Evolutionary conservation across 1,139 yeast species (phyloP).

Genomic region (Yarrowia galli): DNA sequence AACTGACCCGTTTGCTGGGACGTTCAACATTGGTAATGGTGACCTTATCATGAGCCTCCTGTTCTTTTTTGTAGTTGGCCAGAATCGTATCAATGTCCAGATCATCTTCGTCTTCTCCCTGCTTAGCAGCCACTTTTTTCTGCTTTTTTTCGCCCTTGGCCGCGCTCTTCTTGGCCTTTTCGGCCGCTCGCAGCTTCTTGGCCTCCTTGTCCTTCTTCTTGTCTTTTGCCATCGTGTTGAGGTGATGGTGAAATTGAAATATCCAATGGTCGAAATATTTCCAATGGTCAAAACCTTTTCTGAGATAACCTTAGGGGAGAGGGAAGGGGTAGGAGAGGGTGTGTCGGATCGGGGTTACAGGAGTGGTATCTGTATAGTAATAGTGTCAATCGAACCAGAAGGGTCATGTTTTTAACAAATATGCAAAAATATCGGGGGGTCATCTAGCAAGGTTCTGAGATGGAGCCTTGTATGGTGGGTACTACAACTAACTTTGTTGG

Average conservation of each 20-base stretch:
- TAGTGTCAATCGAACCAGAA: too few species aligned
- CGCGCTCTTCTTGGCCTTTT: constrained; percentile 77
- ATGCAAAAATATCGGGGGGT: too few species aligned
- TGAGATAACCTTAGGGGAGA: too few species aligned
- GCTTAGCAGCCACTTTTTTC: constrained; percentile 77
- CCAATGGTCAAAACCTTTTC: too few species aligned
- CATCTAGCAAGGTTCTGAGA: too few species aligned
- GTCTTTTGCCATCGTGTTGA: constrained; percentile 51
- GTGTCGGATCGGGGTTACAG: too few species aligned
- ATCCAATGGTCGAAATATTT: too few species aligned
- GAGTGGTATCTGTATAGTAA: too few species aligned
- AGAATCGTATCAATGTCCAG: constrained; percentile 85
- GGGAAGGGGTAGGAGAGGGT: too few species aligned
- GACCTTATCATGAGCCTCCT: constrained; percentile 77
- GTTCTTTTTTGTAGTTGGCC: constrained; percentile 77
- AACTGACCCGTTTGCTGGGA: constrained; percentile 75
- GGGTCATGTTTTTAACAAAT: too few species aligned
- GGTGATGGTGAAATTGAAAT: background rate
- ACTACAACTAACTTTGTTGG: too few species aligned
- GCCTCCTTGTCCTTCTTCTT: constrained; percentile 90
- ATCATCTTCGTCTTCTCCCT: constrained; percentile 83
- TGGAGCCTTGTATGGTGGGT: too few species aligned
- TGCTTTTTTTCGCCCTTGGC: constrained; percentile 75
- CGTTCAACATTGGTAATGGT: constrained; percentile 62
- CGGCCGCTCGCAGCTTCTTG: constrained; percentile 87